A percentile compares a stretch with the other conserved stretches of the same genome.
These are phyloP conservation scores for Gentiana straminea DNA, from an alignment of 257 asterid genomes.

Conservation along the genomic window DNA sequence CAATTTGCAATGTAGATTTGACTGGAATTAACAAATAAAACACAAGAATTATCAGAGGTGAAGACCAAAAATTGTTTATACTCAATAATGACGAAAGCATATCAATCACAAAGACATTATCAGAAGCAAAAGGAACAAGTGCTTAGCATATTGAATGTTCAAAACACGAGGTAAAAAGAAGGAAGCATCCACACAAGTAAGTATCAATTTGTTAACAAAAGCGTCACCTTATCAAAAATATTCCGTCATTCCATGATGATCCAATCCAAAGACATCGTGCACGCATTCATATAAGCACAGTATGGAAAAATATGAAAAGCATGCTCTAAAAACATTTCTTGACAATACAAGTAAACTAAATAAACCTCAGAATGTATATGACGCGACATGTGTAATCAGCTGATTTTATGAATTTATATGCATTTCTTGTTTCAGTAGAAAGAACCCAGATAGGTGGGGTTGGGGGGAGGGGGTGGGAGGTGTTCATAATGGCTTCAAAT, in stretches of 20 bases:
- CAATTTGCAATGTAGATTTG: neutral
- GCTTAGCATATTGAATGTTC: neutral
- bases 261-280: neutral
- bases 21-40: neutral
- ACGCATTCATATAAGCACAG: conserved; percentile 1
- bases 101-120: conserved; percentile 3
- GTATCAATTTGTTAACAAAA: neutral
- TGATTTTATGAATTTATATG: no score
- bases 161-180: neutral
- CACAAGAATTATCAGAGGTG: conserved; percentile 1
- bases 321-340: neutral
- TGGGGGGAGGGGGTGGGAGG: no score
- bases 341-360: no score
- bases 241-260: neutral
- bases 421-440: no score
- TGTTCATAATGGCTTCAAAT: no score
- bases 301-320: neutral
- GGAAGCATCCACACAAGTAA: neutral
- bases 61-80: neutral
- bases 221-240: neutral
- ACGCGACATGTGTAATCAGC: no score
- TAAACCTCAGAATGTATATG: no score
- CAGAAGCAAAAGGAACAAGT: conserved; percentile 1
- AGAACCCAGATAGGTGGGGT: no score
- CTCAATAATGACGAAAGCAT: neutral